phyloP scores from a whole-genome alignment of 768 basidiomycete species.

The Rhodotorula diobovata region DNA sequence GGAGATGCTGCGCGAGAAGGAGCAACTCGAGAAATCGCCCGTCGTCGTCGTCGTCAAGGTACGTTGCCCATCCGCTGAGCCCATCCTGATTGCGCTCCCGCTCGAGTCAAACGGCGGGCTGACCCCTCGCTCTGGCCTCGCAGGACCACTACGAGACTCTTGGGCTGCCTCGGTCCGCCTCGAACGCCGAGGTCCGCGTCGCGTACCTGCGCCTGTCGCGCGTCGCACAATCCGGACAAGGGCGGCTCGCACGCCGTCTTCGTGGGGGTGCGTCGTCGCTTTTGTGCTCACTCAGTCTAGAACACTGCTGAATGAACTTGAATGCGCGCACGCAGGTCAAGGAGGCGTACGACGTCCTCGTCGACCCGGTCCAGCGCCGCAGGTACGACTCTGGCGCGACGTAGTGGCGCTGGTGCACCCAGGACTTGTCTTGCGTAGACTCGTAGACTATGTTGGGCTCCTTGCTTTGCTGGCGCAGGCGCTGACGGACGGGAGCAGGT shows the following conservation, averaged over 20 bases:
- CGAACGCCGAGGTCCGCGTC: conserved; percentile 56
- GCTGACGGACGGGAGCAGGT: too few species aligned
- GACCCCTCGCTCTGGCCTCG: background rate
- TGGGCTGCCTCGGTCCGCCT: conserved; percentile 47
- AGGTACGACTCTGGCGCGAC: background rate
- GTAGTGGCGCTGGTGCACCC: too few species aligned
- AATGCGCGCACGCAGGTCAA: background rate
- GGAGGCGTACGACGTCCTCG: background rate
- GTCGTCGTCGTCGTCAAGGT: too few species aligned
- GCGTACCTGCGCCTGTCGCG: conserved; percentile 62
- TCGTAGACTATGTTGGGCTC: too few species aligned
- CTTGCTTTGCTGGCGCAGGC: too few species aligned
- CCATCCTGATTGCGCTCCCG: background rate
- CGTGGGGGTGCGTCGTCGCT: conserved; percentile 36
- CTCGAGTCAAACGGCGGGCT: too few species aligned
- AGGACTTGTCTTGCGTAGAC: too few species aligned
- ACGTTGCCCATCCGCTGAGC: conserved; percentile 7
- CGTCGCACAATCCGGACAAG: conserved; percentile 50
- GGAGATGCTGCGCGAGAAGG: conserved; percentile 53
- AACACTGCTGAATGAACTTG: too few species aligned
- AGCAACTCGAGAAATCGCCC: too few species aligned
- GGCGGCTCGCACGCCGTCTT: conserved; percentile 95
- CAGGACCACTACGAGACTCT: conserved; percentile 30
- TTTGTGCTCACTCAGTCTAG: background rate
- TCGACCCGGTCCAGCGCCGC: background rate